These are phyloP conservation scores for Pistacia integerrima DNA, from an alignment of 345 rosid species.

Conservation along the genomic window DNA sequence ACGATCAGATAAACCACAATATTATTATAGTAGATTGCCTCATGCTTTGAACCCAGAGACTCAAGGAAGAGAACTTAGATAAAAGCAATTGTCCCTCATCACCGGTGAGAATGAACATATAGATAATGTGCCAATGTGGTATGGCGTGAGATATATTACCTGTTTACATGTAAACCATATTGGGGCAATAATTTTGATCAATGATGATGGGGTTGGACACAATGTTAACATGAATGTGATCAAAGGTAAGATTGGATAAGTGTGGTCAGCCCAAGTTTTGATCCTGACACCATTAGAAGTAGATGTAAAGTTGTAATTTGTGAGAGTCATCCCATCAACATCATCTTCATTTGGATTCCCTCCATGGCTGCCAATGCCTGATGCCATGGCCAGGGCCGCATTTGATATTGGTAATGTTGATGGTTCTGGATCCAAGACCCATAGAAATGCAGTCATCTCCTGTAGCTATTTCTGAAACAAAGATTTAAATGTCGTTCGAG, in stretches of 20 bases:
- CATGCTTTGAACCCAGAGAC: too few relatives aligned
- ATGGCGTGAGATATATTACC: slow-evolving; percentile 4
- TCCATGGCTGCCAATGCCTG: slow-evolving; percentile 50
- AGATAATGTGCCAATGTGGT: too few relatives aligned
- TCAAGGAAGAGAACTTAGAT: too few relatives aligned
- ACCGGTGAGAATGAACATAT: too few relatives aligned
- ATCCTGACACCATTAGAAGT: slow-evolving; percentile 38
- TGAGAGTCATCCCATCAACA: slow-evolving; percentile 22
- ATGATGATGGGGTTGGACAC: slow-evolving; percentile 38
- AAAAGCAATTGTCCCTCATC: too few relatives aligned
- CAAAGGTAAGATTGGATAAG: slow-evolving; percentile 14
- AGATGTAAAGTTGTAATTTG: slow-evolving; percentile 15
- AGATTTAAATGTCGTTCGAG: slow-evolving; percentile 32
- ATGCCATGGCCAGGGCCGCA: slow-evolving; percentile 57
- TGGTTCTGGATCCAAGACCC: slow-evolving; percentile 37
- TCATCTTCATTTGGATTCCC: not conserved
- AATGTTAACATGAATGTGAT: slow-evolving; percentile 16
- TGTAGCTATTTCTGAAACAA: slow-evolving; percentile 40
- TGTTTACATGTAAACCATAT: not conserved
- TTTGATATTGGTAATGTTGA: slow-evolving; percentile 32
- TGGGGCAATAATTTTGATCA: slow-evolving; percentile 42
- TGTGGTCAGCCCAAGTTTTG: slow-evolving; percentile 30
- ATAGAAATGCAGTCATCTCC: slow-evolving; percentile 65
- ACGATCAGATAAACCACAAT: too few relatives aligned
- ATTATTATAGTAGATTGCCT: too few relatives aligned